These are phyloP conservation scores for Plasmodium cynomolgi DNA, from an alignment of 169 alveolate species.

Conservation along the genomic window DNA sequence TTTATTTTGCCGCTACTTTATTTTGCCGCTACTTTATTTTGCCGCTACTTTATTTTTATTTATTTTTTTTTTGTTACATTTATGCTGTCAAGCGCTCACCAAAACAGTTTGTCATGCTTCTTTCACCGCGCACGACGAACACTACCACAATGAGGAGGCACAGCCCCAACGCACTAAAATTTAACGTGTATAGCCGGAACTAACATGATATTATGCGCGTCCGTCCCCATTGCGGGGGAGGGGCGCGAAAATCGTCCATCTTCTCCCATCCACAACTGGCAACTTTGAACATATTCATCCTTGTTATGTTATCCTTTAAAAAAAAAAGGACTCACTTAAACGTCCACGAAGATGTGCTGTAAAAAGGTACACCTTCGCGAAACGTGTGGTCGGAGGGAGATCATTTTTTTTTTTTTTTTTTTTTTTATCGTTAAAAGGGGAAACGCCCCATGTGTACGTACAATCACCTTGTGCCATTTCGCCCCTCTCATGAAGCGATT, in stretches of 20 bases:
- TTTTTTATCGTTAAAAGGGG: background rate
- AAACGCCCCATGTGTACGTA: conserved; percentile 2
- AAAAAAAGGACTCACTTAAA: background rate
- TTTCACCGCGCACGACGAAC: background rate
- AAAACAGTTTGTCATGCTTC: background rate
- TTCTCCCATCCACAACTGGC: background rate
- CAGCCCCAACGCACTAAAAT: background rate
- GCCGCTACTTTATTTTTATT: background rate
- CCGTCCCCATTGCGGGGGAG: background rate
- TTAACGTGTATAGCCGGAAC: background rate
- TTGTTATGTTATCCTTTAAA: background rate
- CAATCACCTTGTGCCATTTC: background rate
- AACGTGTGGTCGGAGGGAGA: background rate
- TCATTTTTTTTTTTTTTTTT: background rate
- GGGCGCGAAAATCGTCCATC: background rate
- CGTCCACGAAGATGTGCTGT: background rate
- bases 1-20: background rate
- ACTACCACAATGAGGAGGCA: background rate
- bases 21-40: background rate
- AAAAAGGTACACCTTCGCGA: background rate
- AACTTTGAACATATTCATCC: background rate
- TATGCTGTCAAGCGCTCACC: background rate
- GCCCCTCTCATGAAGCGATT: background rate
- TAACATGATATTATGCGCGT: background rate
- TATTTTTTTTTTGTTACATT: background rate